Evolutionary conservation across 345 rosid species (phyloP).

Genomic region (Brassica rapa): DNA sequence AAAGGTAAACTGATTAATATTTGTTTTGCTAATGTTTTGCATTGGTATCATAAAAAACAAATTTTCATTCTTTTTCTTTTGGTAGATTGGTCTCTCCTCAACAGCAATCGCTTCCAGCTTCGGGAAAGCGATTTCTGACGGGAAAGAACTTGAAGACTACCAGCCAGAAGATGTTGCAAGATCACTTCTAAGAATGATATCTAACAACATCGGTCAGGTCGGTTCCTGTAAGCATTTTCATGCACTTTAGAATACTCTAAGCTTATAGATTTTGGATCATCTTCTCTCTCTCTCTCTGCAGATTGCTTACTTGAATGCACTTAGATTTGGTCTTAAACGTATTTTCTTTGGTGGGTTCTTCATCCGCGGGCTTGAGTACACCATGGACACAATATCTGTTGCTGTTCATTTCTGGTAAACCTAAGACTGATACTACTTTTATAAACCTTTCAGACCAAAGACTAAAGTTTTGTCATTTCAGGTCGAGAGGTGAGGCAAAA

Average conservation of each 20-base stretch:
- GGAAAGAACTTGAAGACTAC: conserved; percentile 75
- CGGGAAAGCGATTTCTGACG: conserved; percentile 73
- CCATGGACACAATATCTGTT: conserved; percentile 82
- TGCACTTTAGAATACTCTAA: background rate
- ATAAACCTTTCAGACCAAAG: background rate
- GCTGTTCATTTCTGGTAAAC: conserved; percentile 75
- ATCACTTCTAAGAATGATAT: conserved; percentile 81
- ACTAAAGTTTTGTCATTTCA: conserved; percentile 20
- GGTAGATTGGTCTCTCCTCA: conserved; percentile 75
- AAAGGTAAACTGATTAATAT: conserved; percentile 47
- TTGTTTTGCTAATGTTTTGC: background rate
- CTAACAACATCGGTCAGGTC: conserved; percentile 86
- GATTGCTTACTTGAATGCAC: conserved; percentile 84
- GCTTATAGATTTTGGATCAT: background rate
- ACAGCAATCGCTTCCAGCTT: conserved; percentile 86
- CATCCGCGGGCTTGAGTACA: conserved; percentile 68
- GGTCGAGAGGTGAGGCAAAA: conserved; percentile 91
- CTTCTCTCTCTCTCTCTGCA: conserved; percentile 31
- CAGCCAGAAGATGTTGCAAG: conserved; percentile 71
- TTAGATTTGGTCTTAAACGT: conserved; percentile 80
- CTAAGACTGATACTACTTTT: background rate
- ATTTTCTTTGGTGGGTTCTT: conserved; percentile 82
- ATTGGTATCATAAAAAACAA: background rate
- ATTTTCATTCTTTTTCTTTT: background rate
- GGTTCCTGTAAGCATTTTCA: conserved; percentile 23